Evolutionary conservation across 345 rosid genomes (phyloP).

Genomic region (Tarenaya hassleriana): DNA sequence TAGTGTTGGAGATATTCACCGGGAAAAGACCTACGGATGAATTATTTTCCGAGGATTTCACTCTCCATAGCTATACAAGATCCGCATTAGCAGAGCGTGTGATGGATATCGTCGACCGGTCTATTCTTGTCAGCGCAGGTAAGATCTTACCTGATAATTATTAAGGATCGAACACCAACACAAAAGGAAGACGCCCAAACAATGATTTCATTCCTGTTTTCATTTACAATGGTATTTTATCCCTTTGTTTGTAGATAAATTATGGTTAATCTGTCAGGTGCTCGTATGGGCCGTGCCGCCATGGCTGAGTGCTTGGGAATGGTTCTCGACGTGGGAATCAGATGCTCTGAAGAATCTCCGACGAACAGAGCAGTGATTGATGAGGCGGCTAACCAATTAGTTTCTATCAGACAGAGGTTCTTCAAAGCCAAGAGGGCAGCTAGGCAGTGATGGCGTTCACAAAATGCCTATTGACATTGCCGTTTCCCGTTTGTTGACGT

Average conservation of each 20-base stretch:
- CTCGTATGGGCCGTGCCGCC: too few species aligned
- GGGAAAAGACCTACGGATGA: constrained; percentile 19
- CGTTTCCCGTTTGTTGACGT: too few species aligned
- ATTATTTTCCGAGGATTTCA: constrained; percentile 17
- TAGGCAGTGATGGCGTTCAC: too few species aligned
- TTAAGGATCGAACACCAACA: too few species aligned
- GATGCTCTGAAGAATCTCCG: constrained; percentile 19
- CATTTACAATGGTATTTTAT: too few species aligned
- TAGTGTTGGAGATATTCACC: constrained; percentile 13
- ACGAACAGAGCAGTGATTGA: constrained; percentile 14
- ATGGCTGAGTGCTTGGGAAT: constrained; percentile 13
- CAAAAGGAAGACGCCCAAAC: too few species aligned
- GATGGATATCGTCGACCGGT: constrained; percentile 15
- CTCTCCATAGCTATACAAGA: constrained; percentile 9
- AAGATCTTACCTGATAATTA: too few species aligned
- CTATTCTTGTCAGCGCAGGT: constrained; percentile 17
- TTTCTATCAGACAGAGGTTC: constrained; percentile 7
- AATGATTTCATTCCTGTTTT: too few species aligned
- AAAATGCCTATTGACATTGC: too few species aligned
- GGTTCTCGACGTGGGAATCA: constrained; percentile 14
- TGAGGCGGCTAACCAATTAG: constrained; percentile 12
- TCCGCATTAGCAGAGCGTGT: not conserved
- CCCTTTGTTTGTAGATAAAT: too few species aligned
- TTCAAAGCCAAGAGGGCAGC: too few species aligned
- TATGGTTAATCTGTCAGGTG: too few species aligned